Evolutionary conservation across 2,329 filamentous ascomycete genomes (phyloP), one percentile per base, ranked within the genome.

Genomic region (Fusarium beomiforme): DNA sequence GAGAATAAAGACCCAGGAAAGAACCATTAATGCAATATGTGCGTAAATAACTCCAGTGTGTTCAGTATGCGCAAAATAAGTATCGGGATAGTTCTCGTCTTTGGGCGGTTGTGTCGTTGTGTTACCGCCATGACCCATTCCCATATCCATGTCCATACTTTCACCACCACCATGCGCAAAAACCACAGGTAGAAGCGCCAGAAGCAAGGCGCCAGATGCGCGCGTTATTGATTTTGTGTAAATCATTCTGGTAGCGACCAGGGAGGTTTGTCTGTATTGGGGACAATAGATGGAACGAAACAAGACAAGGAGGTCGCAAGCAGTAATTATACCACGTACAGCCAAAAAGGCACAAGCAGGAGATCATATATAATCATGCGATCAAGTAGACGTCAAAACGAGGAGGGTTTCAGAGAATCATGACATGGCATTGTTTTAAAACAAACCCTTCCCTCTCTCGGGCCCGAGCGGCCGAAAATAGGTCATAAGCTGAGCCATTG

Each of bases 1-100:
- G 59, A 95, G 85, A 51, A 92, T 77, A 59, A 95, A 86, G 37
- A 92, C 85, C 93, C 93, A 96, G 12, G 87, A 88, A 12, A 92
- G 60, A 4, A 90, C 82, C 90, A 94, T 94, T 47, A 93, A 82
- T 8, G 81, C 83, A 61, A 95, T 91, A 77, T 96, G 93, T 62
- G 87, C 87, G 75, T 92, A 86, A 74, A 96, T 90, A 70, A 88
- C 80, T 17, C 82, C 81, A 11, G 78, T 81, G 76, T 89, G 83
- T 29, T 89, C 85, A 1, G 83, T 76, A 61, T 89, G 83, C 26
- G 85, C 79, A 80, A 91, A 92, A 78, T 92, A 92, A 63, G 84
- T 89, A n/a, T 82, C 81, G 12, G 83, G 79, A 49, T 83, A 83
- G 46, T 80, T 71, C 37, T 76, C 70, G 23, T 77, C 75, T 21